Evolutionary conservation across 495 filamentous ascomycete genomes (phyloP).

Genomic region (Penicillium bovifimosum): DNA sequence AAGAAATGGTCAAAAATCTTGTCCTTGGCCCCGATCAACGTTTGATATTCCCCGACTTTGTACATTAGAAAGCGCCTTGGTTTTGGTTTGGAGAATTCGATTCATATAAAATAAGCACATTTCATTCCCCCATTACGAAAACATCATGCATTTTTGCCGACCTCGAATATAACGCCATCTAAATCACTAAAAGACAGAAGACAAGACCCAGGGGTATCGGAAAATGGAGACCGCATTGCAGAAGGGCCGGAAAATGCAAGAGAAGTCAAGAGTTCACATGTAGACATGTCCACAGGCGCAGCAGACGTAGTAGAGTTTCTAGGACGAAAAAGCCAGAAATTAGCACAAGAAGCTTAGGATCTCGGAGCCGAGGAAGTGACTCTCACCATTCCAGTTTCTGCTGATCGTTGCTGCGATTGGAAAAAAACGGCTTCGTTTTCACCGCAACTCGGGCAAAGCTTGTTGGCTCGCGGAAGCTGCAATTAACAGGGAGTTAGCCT

Average conservation of each 20-base stretch:
- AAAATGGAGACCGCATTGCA: constrained; percentile 18
- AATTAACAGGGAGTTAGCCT: constrained; percentile 44
- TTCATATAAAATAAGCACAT: constrained; percentile 12
- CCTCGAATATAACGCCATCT: constrained; percentile 11
- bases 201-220: constrained; percentile 35
- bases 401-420: constrained; percentile 93
- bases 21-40: constrained; percentile 88
- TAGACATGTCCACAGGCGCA: constrained; percentile 87
- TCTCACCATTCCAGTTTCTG: constrained; percentile 96
- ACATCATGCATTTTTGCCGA: background rate
- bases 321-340: background rate
- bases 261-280: constrained; percentile 35
- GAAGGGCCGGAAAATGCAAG: background rate
- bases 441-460: constrained; percentile 74
- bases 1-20: constrained; percentile 98
- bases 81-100: constrained; percentile 26
- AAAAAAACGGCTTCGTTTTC: constrained; percentile 92
- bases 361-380: background rate
- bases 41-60: constrained; percentile 51
- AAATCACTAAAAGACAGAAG: constrained; percentile 9
- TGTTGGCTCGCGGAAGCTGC: constrained; percentile 82
- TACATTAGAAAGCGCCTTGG: constrained; percentile 28
- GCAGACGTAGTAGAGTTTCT: constrained; percentile 99
- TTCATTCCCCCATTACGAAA: background rate
- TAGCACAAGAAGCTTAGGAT: background rate